Percentiles rank a stretch among this genome's conserved stretches.
Conservation (phyloP, 2,329 filamentous ascomycete species). For the Diaporthe caulivora region DNA sequence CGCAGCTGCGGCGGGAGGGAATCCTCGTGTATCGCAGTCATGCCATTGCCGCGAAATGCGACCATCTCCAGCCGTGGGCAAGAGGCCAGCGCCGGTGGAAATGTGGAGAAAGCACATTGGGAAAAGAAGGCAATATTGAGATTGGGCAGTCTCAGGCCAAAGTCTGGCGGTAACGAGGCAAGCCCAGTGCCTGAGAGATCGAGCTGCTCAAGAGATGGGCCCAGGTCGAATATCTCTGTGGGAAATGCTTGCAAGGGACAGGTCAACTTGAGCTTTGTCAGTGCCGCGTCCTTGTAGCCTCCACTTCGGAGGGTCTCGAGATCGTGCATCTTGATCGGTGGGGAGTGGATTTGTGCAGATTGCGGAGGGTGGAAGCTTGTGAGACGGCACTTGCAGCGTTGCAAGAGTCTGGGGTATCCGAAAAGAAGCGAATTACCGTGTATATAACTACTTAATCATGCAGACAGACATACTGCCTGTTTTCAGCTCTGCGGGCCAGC, state of each 20-base stretch:
- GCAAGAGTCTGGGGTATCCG: not conserved
- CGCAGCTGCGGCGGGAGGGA: slow-evolving; percentile 56
- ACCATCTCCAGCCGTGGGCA: slow-evolving; percentile 63
- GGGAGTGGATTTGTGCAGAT: not conserved
- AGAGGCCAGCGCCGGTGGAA: slow-evolving; percentile 56
- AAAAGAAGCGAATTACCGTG: not conserved
- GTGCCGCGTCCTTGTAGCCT: slow-evolving; percentile 46
- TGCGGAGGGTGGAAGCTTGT: not conserved
- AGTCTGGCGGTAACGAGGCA: slow-evolving; percentile 53
- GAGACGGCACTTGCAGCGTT: not conserved
- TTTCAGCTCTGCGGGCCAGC: slow-evolving; percentile 6
- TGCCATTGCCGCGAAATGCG: slow-evolving; percentile 60
- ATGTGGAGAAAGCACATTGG: slow-evolving; percentile 56
- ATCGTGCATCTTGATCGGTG: slow-evolving; percentile 47
- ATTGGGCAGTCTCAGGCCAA: slow-evolving; percentile 53
- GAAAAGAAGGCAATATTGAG: slow-evolving; percentile 62
- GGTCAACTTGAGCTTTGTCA: slow-evolving; percentile 52
- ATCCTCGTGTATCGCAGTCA: slow-evolving; percentile 56
- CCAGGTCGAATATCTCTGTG: slow-evolving; percentile 54
- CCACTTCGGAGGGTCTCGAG: slow-evolving; percentile 48
- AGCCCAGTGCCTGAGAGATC: slow-evolving; percentile 62
- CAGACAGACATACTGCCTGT: slow-evolving; percentile 26
- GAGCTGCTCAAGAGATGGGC: slow-evolving; percentile 57
- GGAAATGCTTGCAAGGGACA: slow-evolving; percentile 53
- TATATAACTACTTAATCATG: not conserved